A percentile compares a stretch with the other conserved stretches of the same genome.
Conservation (phyloP, 2,329 filamentous ascomycete genomes). For the Geosmithia morbida region DNA sequence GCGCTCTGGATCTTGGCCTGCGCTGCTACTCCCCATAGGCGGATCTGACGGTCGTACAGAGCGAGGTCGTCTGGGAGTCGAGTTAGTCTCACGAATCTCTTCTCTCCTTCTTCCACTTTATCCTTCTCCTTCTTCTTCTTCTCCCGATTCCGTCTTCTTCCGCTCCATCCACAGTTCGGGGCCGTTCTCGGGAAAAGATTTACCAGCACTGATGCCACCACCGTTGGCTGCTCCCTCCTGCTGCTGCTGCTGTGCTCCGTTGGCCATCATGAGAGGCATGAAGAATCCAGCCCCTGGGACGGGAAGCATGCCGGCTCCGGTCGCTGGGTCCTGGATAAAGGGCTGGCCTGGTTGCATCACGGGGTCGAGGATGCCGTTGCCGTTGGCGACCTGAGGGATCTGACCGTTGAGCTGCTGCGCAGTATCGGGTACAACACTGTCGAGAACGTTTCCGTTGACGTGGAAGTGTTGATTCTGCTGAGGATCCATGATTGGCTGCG, state of each 20-base stretch:
- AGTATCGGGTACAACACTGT: conserved; percentile 6
- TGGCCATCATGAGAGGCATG: conserved; percentile 15
- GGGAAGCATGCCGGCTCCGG: conserved; percentile 7
- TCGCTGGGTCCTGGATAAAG: conserved; percentile 11
- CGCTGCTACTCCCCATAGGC: conserved; percentile 90
- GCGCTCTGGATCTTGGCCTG: conserved; percentile 86
- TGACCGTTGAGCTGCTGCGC: conserved; percentile 2
- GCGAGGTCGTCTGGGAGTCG: conserved; percentile 71
- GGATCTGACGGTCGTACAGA: conserved; percentile 92
- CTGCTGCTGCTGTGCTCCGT: conserved; percentile 8
- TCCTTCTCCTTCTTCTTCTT: not conserved
- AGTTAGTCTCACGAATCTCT: too few species aligned
- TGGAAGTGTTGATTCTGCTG: conserved; percentile 4
- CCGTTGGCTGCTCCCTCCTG: not conserved
- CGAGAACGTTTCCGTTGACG: too few species aligned
- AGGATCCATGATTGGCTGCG: not conserved
- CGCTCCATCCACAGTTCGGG: too few species aligned
- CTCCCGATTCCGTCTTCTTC: too few species aligned
- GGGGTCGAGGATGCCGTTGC: conserved; percentile 9
- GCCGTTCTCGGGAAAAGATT: too few species aligned
- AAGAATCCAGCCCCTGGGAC: conserved; percentile 14
- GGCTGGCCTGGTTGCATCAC: conserved; percentile 9
- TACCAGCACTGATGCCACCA: conserved; percentile 18
- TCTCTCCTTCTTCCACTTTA: not conserved
- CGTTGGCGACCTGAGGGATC: conserved; percentile 8